Evolutionary conservation across 768 basidiomycete genomes (phyloP).

Genomic region (Terana coerulea): DNA sequence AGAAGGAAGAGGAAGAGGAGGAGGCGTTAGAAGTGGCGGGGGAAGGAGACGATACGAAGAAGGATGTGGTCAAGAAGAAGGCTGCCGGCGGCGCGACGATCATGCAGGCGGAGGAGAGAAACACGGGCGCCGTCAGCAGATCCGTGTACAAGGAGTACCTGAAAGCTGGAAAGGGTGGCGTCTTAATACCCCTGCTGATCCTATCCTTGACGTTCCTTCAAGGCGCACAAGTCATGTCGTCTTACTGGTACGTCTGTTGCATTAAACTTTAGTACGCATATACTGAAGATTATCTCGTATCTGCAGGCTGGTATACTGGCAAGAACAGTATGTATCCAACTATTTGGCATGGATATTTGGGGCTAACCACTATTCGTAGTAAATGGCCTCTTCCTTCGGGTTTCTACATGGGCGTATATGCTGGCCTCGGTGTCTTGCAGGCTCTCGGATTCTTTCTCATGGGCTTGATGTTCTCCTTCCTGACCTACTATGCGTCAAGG

Average conservation of each 20-base stretch:
- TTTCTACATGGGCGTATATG: conserved; percentile 86
- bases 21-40: conserved; percentile 34
- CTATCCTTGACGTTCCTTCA: conserved; percentile 64
- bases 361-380: conserved; percentile 24
- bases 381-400: conserved; percentile 56
- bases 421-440: conserved; percentile 64
- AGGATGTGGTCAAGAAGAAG: conserved; percentile 30
- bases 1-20: conserved; percentile 45
- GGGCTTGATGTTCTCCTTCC: conserved; percentile 57
- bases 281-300: conserved; percentile 7
- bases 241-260: conserved; percentile 56
- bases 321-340: conserved; percentile 46
- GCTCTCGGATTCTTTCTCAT: conserved; percentile 66
- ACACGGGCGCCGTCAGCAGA: conserved; percentile 63
- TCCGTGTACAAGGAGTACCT: conserved; percentile 60
- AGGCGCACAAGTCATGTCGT: conserved; percentile 63
- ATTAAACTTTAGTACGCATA: background rate
- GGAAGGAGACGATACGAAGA: conserved; percentile 30
- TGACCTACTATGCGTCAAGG: conserved; percentile 79
- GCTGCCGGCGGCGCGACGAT: conserved; percentile 44
- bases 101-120: conserved; percentile 85
- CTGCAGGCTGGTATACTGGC: conserved; percentile 80
- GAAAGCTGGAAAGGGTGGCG: conserved; percentile 59
- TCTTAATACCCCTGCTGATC: conserved; percentile 65
- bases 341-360: background rate